phyloP scores from a whole-genome alignment of 2,329 filamentous ascomycete genomes.

The Chaetomium sp. region DNA sequence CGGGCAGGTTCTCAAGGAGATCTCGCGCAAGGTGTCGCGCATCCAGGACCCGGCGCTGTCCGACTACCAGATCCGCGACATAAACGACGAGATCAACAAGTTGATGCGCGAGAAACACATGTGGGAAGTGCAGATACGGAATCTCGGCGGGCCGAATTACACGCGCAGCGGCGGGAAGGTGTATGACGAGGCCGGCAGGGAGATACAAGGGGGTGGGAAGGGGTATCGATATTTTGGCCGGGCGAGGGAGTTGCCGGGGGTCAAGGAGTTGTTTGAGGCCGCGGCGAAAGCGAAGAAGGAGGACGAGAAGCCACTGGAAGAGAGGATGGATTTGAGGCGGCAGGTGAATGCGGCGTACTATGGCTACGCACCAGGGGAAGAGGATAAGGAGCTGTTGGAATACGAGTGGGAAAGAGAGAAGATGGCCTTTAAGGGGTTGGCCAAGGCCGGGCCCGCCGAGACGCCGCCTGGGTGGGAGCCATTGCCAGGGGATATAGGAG shows the following conservation, averaged over 20 bases:
- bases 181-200: conserved; percentile 66
- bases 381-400: conserved; percentile 70
- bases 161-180: conserved; percentile 68
- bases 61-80: conserved; percentile 93
- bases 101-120: conserved; percentile 98
- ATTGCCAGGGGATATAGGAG: conserved; percentile 78
- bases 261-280: conserved; percentile 92
- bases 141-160: conserved; percentile 95
- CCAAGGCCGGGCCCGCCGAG: conserved; percentile 40
- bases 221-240: conserved; percentile 94
- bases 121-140: conserved; percentile 96
- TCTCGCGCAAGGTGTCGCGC: conserved; percentile 90
- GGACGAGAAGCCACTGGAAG: conserved; percentile 57
- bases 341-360: conserved; percentile 93
- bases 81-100: conserved; percentile 99
- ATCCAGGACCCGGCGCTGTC: conserved; percentile 89
- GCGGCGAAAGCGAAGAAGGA: conserved; percentile 57
- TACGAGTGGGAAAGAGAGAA: conserved; percentile 82
- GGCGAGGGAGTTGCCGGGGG: conserved; percentile 82
- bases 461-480: conserved; percentile 70
- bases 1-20: conserved; percentile 93
- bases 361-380: conserved; percentile 87
- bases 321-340: conserved; percentile 61
- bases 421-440: conserved; percentile 66
- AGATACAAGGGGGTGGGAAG: conserved; percentile 70